Conservation (phyloP, 2,329 filamentous ascomycete species). For the Xylariaceae sp. region DNA sequence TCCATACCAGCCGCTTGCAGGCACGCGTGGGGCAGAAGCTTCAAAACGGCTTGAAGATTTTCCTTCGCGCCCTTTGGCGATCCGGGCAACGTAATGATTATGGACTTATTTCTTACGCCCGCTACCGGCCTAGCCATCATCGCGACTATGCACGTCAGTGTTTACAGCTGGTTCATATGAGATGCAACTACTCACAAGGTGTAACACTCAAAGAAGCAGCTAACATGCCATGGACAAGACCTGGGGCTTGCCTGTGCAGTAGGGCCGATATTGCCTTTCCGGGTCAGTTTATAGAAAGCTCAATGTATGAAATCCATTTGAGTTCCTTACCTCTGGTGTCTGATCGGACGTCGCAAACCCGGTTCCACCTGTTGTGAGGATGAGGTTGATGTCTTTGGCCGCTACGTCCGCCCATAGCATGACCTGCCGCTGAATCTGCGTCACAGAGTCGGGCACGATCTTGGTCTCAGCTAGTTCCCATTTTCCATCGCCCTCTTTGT, state of each 20-base stretch:
- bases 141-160: conserved; percentile 58
- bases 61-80: conserved; percentile 94
- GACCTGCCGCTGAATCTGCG: conserved; percentile 71
- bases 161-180: not conserved
- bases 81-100: conserved; percentile 87
- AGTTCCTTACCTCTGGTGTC: conserved; percentile 71
- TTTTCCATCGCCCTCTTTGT: conserved; percentile 58
- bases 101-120: conserved; percentile 73
- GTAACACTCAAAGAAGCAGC: conserved; percentile 79
- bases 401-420: conserved; percentile 67
- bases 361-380: conserved; percentile 88
- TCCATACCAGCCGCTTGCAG: conserved; percentile 79
- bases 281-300: conserved; percentile 3
- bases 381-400: conserved; percentile 61
- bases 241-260: conserved; percentile 80
- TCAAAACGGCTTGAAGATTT: conserved; percentile 84
- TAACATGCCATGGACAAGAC: conserved; percentile 93
- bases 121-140: conserved; percentile 95
- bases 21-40: conserved; percentile 93
- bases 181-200: conserved; percentile 62
- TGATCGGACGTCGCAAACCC: conserved; percentile 82
- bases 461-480: conserved; percentile 67
- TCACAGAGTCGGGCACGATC: conserved; percentile 75
- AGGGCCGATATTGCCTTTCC: conserved; percentile 79
- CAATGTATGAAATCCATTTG: too few species aligned